Conservation (phyloP, 2,329 filamentous ascomycete genomes). For the Aspergillus neoniger region DNA sequence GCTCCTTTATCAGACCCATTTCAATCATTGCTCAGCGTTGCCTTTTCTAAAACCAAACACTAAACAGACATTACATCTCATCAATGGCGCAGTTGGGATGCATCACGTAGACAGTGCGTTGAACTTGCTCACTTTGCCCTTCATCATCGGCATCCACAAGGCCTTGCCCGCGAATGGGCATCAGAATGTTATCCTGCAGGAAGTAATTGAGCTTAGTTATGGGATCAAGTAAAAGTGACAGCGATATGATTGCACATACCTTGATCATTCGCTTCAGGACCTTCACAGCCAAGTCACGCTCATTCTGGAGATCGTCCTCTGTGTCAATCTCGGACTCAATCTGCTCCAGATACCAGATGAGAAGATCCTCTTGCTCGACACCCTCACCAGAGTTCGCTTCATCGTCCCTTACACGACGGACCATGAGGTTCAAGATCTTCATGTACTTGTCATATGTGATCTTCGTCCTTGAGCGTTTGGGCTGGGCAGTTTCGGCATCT, state of each 20-base stretch:
- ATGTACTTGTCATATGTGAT: constrained; percentile 97
- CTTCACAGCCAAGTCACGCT: constrained; percentile 74
- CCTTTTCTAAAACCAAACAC: constrained; percentile 13
- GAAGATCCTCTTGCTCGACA: constrained; percentile 76
- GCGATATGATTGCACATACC: constrained; percentile 54
- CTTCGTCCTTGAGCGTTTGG: constrained; percentile 68
- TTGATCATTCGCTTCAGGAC: constrained; percentile 96
- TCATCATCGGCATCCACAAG: constrained; percentile 74
- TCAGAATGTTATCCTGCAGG: constrained; percentile 59
- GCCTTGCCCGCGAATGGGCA: constrained; percentile 75
- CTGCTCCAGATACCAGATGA: constrained; percentile 90
- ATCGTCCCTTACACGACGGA: constrained; percentile 80
- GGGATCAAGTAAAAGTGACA: neutral
- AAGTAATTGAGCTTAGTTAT: constrained; percentile 5
- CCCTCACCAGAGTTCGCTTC: constrained; percentile 76
- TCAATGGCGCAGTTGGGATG: constrained; percentile 94
- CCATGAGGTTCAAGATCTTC: constrained; percentile 81
- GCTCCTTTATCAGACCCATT: constrained; percentile 27
- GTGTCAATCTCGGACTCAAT: constrained; percentile 78
- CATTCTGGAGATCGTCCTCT: constrained; percentile 77
- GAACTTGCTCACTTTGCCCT: constrained; percentile 38
- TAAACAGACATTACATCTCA: constrained; percentile 33
- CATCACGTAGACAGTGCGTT: constrained; percentile 74
- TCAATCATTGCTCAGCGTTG: constrained; percentile 22
- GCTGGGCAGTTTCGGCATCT: constrained; percentile 50